Base-by-base conservation (phyloP, 306 rosid species). In the barrel medic (Medicago truncatula) region DNA sequence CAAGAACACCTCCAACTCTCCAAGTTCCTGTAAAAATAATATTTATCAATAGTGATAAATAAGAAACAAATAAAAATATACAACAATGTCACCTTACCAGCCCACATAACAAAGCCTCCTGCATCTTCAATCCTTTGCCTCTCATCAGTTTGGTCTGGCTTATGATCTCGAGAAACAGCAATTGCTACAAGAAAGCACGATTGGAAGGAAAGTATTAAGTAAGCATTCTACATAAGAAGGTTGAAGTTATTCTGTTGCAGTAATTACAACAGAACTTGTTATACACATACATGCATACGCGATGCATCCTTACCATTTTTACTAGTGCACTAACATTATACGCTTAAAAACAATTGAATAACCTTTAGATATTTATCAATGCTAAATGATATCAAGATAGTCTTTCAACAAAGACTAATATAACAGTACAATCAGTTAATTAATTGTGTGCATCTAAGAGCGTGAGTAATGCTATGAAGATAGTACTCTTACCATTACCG, bases 1-100 rank as follows among this genome's bases (percentile, higher is more conserved):
- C 98, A 71, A 93, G 98, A 83, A 93, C 98, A 69, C 98, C 98
- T 85, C 98, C 97, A 80, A 93, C 98, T 86, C 98, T 93, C 98
- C 98, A 93, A 75, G 98, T 93, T 86, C 98, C 98, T 93, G 83
- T 54, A 61, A 31, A 71, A 57, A 70, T 36, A 56, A 71, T 38
- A 16, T 77, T 43, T 60, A 67, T 52, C 78, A 81, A 75, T 39
- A 58, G 25, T 9, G 49, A 64, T 43, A 40, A 60, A 20, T 67
- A 4, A 43, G 23, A 61, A 41, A 28, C 40, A 28, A 75, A 61
- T 54, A 16, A 66, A 49, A 13, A 61, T 39, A 80, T 14, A 4
- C 23, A 53, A 74, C 75, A 62, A 9, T 2, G 53, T 61, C 60
- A 73, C 67, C 78, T 59, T 86, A 93, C 97, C 97, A 21, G 98